Evolutionary conservation across 2,329 filamentous ascomycete genomes (phyloP).

Genomic region (Neurospora sp.): DNA sequence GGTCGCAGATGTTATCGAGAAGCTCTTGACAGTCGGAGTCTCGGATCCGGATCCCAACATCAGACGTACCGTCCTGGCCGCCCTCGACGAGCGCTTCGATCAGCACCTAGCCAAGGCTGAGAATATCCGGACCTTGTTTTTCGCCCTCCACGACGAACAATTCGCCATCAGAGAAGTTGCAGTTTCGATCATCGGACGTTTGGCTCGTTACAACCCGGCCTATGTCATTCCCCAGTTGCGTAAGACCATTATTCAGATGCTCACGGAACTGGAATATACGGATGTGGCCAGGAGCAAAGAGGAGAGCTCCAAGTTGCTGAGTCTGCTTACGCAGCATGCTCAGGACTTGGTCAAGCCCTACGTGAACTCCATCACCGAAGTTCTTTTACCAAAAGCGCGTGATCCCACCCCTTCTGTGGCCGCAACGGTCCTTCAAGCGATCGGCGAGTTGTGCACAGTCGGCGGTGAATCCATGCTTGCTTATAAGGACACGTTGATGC

Average conservation of each 20-base stretch:
- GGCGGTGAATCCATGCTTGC: constrained; percentile 88
- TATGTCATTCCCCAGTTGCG: constrained; percentile 94
- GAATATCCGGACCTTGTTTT: constrained; percentile 90
- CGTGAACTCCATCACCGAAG: constrained; percentile 90
- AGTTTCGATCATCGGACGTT: constrained; percentile 89
- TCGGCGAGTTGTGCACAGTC: constrained; percentile 88
- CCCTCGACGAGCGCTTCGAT: constrained; percentile 89
- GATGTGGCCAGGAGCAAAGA: constrained; percentile 92
- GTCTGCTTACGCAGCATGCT: constrained; percentile 84
- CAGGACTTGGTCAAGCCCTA: constrained; percentile 92
- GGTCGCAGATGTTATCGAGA: constrained; percentile 95
- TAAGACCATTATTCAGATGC: constrained; percentile 89
- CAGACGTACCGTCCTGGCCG: constrained; percentile 75
- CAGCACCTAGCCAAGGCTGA: constrained; percentile 94
- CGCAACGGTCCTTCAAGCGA: constrained; percentile 87
- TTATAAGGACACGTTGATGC: constrained; percentile 89
- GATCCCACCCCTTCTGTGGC: constrained; percentile 82
- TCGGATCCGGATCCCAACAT: constrained; percentile 88
- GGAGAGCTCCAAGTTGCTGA: constrained; percentile 88
- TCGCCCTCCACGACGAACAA: constrained; percentile 89
- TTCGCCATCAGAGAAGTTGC: constrained; percentile 90
- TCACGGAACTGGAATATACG: constrained; percentile 93
- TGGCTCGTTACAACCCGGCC: constrained; percentile 86
- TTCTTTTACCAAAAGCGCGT: constrained; percentile 84
- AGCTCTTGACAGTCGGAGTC: constrained; percentile 86